Evolutionary conservation across 306 rosid genomes (phyloP), one percentile per base, ranked within the genome.

Genomic region (Vicia villosa): DNA sequence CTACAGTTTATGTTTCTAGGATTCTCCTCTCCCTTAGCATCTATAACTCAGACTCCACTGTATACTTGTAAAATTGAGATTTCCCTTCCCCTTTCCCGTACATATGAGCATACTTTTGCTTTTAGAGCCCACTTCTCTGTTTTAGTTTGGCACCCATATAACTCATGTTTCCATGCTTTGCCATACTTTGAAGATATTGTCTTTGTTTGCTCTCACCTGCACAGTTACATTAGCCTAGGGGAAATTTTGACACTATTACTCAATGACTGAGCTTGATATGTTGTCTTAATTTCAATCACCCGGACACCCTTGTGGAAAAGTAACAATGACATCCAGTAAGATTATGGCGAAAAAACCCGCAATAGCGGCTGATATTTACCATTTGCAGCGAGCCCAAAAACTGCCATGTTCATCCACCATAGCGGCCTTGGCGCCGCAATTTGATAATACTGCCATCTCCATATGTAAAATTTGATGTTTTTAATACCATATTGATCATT

Each of bases 1-100:
- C 76, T 77, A 42, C 16, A 22, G 22, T 54, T 24, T 51, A 41
- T 64, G 4, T 13, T 6, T 74, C 38, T 7, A 15, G 14, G 11
- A 42, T 56, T 42, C 21, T 52, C 8, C 73, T 40, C 28, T 57
- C 34, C 60, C 59, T 57, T 15, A 24, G 54, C 59, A 36, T 47
- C 12, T 22, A 22, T 34, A 67, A 51, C 64, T 63, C 51, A 2
- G 45, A 30, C 26, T 61, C 21, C 13, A 24, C n/a, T n/a, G n/a
- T n/a, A n/a, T n/a, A n/a, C 57, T 52, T 66, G 55, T 45, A 50
- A 45, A 30, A 43, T 65, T 34, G 52, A 72, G 77, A 49, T 32
- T 22, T 42, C 58, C 3, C 2, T 17, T 3, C 37, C 21, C 21
- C 3, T 17, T 3, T 38, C 21, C 21, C 19, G 21, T 42, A 19